phyloP scores from a whole-genome alignment of 2,329 filamentous ascomycete species.

The Daldinia sp. region DNA sequence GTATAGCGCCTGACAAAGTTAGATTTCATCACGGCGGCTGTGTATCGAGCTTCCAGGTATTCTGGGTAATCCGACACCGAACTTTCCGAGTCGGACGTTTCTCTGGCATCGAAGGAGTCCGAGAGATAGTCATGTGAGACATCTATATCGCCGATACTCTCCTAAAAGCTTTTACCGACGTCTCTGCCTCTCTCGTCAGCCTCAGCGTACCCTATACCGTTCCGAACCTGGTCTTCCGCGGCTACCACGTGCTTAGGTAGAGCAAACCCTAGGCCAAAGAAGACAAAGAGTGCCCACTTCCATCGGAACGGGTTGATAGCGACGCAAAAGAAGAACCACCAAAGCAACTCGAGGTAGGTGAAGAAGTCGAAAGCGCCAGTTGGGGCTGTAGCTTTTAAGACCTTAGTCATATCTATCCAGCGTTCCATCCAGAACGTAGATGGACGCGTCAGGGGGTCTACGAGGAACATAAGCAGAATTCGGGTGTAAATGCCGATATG shows the following conservation, averaged over 20 bases:
- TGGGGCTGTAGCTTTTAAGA: constrained; percentile 76
- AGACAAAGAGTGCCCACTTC: constrained; percentile 90
- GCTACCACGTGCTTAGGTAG: constrained; percentile 76
- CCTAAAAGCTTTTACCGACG: constrained; percentile 52
- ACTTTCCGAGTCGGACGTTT: neutral
- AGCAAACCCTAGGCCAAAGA: constrained; percentile 77
- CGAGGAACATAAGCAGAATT: constrained; percentile 86
- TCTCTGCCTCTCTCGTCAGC: constrained; percentile 47
- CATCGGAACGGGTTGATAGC: constrained; percentile 86
- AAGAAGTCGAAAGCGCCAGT: constrained; percentile 89
- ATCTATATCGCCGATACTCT: neutral
- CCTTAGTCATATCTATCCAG: constrained; percentile 86
- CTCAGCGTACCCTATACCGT: constrained; percentile 56
- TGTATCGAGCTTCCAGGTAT: neutral
- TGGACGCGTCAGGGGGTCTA: constrained; percentile 81
- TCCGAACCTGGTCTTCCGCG: constrained; percentile 71
- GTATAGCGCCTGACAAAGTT: neutral
- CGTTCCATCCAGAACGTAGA: constrained; percentile 80
- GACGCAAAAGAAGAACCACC: constrained; percentile 87
- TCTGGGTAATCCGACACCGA: neutral
- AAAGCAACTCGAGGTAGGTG: constrained; percentile 85
- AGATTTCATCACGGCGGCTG: neutral
- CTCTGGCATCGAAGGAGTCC: neutral
- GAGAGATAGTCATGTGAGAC: neutral
- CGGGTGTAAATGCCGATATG: constrained; percentile 92